Evolutionary conservation across 179 eudicot genomes (phyloP).

Genomic region (Spergularia azorica): DNA sequence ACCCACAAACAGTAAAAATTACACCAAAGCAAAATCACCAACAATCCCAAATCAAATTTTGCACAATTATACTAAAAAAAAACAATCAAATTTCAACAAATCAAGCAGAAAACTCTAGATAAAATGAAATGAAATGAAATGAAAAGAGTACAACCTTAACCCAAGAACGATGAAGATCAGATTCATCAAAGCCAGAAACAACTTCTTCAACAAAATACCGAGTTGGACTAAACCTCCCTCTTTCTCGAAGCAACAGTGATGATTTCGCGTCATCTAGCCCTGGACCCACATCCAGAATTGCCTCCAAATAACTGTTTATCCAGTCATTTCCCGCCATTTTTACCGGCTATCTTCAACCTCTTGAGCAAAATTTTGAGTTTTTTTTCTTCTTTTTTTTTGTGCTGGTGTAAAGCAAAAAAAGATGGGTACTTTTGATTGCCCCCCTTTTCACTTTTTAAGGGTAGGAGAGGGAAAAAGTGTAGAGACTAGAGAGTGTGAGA

Average conservation of each 20-base stretch:
- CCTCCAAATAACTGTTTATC: conserved; percentile 52
- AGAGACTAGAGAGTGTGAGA: neutral
- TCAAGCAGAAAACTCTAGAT: neutral
- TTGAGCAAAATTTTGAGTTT: neutral
- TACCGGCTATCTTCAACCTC: neutral
- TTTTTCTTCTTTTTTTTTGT: neutral
- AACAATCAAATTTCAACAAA: neutral
- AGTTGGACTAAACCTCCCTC: conserved; percentile 67
- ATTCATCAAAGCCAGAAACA: conserved; percentile 45
- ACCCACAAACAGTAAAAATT: neutral
- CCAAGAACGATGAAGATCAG: conserved; percentile 45
- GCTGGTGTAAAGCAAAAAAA: neutral
- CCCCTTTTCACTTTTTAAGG: neutral
- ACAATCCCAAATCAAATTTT: neutral
- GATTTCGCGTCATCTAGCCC: conserved; percentile 71
- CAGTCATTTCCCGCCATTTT: conserved; percentile 60
- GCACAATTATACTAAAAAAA: neutral
- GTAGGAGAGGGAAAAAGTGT: neutral
- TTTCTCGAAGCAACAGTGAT: conserved; percentile 72
- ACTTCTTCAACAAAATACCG: conserved; percentile 60
- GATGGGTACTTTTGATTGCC: neutral
- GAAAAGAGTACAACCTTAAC: conserved; percentile 28
- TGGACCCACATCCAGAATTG: conserved; percentile 52
- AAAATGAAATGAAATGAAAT: neutral
- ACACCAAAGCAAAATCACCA: neutral